Conservation (phyloP, 371 early-diverging fungal genomes). For the Saksenaea oblongispora region DNA sequence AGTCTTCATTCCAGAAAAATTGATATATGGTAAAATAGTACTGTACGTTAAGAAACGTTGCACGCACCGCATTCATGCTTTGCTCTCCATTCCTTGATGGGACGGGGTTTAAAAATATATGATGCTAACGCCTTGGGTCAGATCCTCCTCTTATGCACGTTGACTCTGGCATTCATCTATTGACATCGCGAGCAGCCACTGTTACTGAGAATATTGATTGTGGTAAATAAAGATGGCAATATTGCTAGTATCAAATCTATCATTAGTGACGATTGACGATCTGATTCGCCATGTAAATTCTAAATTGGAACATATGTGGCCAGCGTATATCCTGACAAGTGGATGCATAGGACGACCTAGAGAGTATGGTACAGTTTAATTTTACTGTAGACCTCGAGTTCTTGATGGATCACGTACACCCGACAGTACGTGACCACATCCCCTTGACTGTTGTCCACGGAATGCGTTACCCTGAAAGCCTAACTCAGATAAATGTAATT, state of each 20-base stretch:
- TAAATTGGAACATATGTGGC: not conserved
- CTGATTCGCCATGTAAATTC: constrained; percentile 18
- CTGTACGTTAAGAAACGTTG: too few relatives aligned
- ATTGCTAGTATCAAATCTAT: not conserved
- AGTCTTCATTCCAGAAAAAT: not conserved
- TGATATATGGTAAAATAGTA: not conserved
- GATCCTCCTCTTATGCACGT: not conserved
- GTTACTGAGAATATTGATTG: constrained; percentile 6
- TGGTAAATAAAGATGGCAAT: not conserved
- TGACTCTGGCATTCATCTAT: constrained; percentile 1
- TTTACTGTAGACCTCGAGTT: constrained; percentile 27
- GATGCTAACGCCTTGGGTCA: not conserved
- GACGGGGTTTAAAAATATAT: too few relatives aligned
- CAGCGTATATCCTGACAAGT: not conserved
- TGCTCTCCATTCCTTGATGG: too few relatives aligned
- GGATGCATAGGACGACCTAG: constrained; percentile 15
- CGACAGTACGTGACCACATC: constrained; percentile 6
- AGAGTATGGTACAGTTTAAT: constrained; percentile 28
- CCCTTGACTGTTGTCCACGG: constrained; percentile 22
- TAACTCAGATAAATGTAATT: constrained; percentile 4
- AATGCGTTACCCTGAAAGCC: constrained; percentile 15
- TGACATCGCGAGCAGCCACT: constrained; percentile 4
- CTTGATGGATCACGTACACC: constrained; percentile 21
- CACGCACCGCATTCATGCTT: too few relatives aligned
- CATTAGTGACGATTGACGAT: constrained; percentile 18